A percentile compares a stretch with the other conserved stretches of the same genome.
These are phyloP conservation scores for Lasiosphaeris hirsuta DNA, from an alignment of 495 filamentous ascomycete genomes.

Conservation along the genomic window DNA sequence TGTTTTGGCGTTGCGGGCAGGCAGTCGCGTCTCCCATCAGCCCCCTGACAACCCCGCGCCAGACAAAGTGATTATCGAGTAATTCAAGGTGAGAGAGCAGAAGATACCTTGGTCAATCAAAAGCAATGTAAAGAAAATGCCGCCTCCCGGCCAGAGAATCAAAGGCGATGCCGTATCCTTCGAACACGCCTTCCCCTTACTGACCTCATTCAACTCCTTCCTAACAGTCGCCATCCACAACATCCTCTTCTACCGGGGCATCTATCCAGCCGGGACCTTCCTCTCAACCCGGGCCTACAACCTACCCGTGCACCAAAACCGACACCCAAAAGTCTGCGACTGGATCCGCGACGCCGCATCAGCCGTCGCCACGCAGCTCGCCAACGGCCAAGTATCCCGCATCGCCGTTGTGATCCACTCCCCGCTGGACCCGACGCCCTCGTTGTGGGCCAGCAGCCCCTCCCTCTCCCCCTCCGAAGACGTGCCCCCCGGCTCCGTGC, in stretches of 20 bases:
- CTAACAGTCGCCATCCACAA: conserved; percentile 88
- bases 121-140: conserved; percentile 2
- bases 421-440: conserved; percentile 28
- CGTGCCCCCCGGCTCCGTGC: conserved; percentile 34
- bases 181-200: conserved; percentile 41
- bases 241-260: conserved; percentile 78
- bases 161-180: conserved; percentile 9
- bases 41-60: not conserved
- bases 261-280: conserved; percentile 83
- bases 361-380: conserved; percentile 69
- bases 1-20: conserved; percentile 5
- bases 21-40: not conserved
- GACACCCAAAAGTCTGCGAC: conserved; percentile 85
- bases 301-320: conserved; percentile 80
- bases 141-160: not conserved
- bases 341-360: conserved; percentile 85
- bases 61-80: too few species aligned
- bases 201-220: conserved; percentile 67
- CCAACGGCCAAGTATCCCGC: conserved; percentile 54
- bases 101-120: not conserved
- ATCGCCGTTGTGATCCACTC: conserved; percentile 76
- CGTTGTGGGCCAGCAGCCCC: too few species aligned
- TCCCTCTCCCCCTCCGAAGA: conserved; percentile 4
- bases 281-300: conserved; percentile 81
- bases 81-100: not conserved